phyloP scores from a whole-genome alignment of 2,329 filamentous ascomycete genomes.

The Alternaria gansuensis region DNA sequence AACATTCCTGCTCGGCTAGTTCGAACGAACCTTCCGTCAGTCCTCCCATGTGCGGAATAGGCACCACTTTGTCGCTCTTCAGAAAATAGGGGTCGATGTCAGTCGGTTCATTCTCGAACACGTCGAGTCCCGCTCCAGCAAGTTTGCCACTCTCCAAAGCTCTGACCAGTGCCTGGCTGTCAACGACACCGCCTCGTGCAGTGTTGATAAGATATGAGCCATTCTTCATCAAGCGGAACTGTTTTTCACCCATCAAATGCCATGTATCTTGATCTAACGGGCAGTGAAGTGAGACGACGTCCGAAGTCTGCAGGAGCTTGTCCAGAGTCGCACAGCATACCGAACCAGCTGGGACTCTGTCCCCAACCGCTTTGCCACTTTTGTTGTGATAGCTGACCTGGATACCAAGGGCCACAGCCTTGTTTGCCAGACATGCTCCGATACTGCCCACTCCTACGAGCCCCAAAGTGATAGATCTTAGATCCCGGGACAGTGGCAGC shows the following conservation, averaged over 20 bases:
- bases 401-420: not conserved
- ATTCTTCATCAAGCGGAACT: not conserved
- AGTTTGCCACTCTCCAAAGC: not conserved
- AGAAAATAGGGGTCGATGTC: not conserved
- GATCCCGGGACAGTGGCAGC: no score
- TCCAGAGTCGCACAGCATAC: no score
- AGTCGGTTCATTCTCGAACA: not conserved
- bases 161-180: not conserved
- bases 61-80: not conserved
- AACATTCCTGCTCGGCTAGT: not conserved
- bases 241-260: not conserved
- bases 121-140: slow-evolving; percentile 1
- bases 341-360: no score
- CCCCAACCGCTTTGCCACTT: no score
- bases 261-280: not conserved
- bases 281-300: not conserved
- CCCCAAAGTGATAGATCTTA: no score
- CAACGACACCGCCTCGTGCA: not conserved
- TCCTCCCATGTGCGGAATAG: not conserved
- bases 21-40: not conserved
- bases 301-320: not conserved
- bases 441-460: slow-evolving; percentile 1
- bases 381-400: not conserved
- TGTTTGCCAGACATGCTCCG: not conserved
- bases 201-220: not conserved